Evolutionary conservation across 1,139 yeast species (phyloP).

Genomic region (Scheffersomyces titani): DNA sequence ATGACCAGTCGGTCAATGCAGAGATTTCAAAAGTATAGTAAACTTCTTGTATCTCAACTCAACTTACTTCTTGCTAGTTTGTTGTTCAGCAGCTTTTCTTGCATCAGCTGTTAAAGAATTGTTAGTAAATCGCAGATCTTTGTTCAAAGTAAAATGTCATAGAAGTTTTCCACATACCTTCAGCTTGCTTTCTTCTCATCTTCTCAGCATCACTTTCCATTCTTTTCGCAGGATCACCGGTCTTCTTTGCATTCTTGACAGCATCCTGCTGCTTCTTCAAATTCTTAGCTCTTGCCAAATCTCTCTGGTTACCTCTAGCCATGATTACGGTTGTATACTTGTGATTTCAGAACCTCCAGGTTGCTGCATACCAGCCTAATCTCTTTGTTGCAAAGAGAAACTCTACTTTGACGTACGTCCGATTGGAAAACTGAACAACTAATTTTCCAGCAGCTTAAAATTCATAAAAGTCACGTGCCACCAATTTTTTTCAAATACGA

Average conservation of each 20-base stretch:
- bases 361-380: not conserved
- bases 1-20: not conserved
- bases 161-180: conserved; percentile 49
- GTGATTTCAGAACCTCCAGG: not conserved
- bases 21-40: not conserved
- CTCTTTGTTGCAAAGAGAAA: not conserved
- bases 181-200: conserved; percentile 84
- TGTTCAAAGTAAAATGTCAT: conserved; percentile 2
- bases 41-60: not conserved
- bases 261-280: conserved; percentile 72
- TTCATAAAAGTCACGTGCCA: not conserved
- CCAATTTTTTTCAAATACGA: not conserved
- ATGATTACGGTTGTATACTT: conserved; percentile 31
- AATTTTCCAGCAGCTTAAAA: not conserved
- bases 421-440: not conserved
- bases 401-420: not conserved
- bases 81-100: conserved; percentile 46
- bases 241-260: conserved; percentile 62
- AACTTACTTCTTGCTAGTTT: not conserved
- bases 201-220: conserved; percentile 87
- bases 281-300: conserved; percentile 87
- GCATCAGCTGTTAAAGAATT: conserved; percentile 53
- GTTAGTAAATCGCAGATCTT: conserved; percentile 9
- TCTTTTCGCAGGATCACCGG: conserved; percentile 82
- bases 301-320: conserved; percentile 98